Evolutionary conservation across 768 basidiomycete species (phyloP).

Genomic region (Mycena olivaceomarginata): DNA sequence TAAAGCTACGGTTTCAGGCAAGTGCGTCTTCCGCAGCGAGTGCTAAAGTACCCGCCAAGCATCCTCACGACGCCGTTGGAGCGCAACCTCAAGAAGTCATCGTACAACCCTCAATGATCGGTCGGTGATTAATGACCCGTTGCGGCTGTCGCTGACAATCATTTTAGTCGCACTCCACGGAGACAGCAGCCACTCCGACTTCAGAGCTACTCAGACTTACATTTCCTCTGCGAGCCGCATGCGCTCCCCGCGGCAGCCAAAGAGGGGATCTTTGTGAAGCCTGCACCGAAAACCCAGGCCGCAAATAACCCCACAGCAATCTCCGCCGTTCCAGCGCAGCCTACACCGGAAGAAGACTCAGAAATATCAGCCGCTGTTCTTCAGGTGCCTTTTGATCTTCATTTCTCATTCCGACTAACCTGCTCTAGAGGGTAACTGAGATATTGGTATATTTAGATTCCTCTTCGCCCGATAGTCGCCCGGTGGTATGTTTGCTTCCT

Average conservation of each 20-base stretch:
- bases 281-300: not conserved
- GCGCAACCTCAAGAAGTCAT: no score
- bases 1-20: no score
- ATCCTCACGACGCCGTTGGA: no score
- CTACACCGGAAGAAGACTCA: not conserved
- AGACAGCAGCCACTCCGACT: not conserved
- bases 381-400: not conserved
- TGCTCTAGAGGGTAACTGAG: not conserved
- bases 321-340: not conserved
- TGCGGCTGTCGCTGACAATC: no score
- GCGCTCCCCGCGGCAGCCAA: not conserved
- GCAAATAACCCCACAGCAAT: not conserved
- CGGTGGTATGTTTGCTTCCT: not conserved
- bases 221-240: not conserved
- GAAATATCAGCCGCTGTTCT: not conserved
- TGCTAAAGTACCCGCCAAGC: no score
- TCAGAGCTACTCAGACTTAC: not conserved
- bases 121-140: no score
- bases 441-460: not conserved
- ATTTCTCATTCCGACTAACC: conserved; percentile 4
- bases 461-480: not conserved
- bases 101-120: no score
- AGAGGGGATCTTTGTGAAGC: not conserved
- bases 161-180: not conserved
- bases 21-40: no score